phyloP scores from a whole-genome alignment of 2,329 filamentous ascomycete species.

The Sporothrix globosa region DNA sequence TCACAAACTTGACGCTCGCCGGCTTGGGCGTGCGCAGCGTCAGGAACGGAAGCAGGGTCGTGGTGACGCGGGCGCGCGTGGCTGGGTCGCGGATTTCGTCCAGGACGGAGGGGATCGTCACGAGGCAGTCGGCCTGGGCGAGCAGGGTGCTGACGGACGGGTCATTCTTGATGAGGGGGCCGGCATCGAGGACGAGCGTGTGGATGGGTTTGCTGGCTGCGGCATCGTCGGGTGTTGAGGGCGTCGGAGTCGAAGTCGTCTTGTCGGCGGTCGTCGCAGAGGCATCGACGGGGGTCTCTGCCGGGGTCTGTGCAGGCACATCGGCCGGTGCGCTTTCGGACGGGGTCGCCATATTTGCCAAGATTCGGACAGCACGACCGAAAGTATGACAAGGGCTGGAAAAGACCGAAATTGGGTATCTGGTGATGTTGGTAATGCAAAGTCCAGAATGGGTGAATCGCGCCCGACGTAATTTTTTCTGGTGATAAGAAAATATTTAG shows the following conservation, averaged over 20 bases:
- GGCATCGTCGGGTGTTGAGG: background rate
- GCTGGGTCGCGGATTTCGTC: constrained; percentile 85
- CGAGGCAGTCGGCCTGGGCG: constrained; percentile 72
- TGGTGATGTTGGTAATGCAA: background rate
- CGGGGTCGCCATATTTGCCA: background rate
- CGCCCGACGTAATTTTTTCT: constrained; percentile 31
- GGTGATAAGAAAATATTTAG: constrained; percentile 29
- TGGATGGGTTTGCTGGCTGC: constrained; percentile 68
- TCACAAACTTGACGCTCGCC: constrained; percentile 76
- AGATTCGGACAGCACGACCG: background rate
- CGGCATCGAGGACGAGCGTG: constrained; percentile 85
- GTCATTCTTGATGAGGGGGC: constrained; percentile 91
- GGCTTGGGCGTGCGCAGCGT: constrained; percentile 73
- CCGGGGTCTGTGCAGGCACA: constrained; percentile 8
- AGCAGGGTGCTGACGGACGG: constrained; percentile 82
- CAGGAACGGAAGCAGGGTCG: constrained; percentile 81
- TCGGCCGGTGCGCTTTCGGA: constrained; percentile 19
- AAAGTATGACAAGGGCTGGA: background rate
- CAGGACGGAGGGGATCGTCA: constrained; percentile 84
- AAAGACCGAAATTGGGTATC: background rate
- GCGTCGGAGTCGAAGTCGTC: background rate
- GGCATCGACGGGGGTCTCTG: background rate
- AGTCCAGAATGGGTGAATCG: background rate
- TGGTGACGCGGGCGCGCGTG: constrained; percentile 80
- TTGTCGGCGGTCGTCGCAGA: background rate